Percentiles rank a stretch among this genome's conserved stretches.
Evolutionary conservation across 192 early-diverging fungal species (phyloP).

Genomic region (Phlyctochytrium planicorne): DNA sequence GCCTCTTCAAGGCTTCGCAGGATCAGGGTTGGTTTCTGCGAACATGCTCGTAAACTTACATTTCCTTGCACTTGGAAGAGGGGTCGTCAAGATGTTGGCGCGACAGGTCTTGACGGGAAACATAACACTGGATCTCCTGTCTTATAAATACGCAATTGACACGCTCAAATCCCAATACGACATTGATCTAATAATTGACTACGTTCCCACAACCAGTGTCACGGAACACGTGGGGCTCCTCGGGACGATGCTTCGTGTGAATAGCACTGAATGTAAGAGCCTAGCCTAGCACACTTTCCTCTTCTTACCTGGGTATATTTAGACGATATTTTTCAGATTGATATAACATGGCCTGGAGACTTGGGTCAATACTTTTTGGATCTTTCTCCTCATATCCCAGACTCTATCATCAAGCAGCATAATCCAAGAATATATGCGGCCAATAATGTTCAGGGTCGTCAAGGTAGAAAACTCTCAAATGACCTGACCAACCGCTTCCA

Average conservation of each 20-base stretch:
- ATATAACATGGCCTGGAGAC: constrained; percentile 7
- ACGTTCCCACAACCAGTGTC: not conserved
- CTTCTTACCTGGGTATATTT: no score
- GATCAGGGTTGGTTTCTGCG: not conserved
- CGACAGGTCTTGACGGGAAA: not conserved
- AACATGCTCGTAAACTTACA: not conserved
- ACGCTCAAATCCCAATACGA: not conserved
- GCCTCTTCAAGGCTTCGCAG: not conserved
- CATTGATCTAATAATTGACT: not conserved
- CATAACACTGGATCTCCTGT: not conserved
- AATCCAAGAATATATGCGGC: not conserved
- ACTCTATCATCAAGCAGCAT: not conserved
- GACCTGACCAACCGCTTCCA: not conserved
- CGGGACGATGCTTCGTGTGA: not conserved
- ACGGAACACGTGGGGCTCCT: not conserved
- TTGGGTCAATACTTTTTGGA: constrained; percentile 4
- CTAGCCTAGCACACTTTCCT: no score
- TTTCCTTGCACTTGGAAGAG: not conserved
- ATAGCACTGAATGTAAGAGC: not conserved
- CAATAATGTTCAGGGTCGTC: not conserved
- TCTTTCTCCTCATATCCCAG: constrained; percentile 1
- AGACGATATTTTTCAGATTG: constrained; percentile 11
- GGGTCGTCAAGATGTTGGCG: not conserved
- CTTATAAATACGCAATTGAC: not conserved
- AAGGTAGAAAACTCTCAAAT: not conserved